Evolutionary conservation across 768 basidiomycete species (phyloP), one percentile per base, ranked within the genome.

Genomic region (Boletales sp.): DNA sequence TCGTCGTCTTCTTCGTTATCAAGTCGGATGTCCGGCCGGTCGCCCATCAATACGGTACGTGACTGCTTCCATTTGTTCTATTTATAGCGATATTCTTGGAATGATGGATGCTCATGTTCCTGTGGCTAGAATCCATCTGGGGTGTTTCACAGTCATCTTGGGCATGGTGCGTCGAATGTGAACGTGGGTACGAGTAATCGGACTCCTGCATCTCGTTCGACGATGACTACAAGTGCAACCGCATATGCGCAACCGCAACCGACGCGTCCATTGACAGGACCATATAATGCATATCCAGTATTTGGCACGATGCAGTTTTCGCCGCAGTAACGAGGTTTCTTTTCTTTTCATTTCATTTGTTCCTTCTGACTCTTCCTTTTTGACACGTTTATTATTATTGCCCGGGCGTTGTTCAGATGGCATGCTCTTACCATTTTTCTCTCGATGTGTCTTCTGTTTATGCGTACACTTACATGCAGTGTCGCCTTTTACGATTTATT

Each of bases 1-100:
- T 68, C 66, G 12, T 68, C 66, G 1, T 64, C 61, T 5, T 68
- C 66, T 4, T 68, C 66, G 13, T 48, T 65, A 38, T 70, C 66
- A 7, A 68, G 68, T 44, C 68, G 68, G 39, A 50, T 60, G 57
- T 65, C 66, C 14, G 62, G 64, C 34, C 51, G 62, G 47, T 68
- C 66, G 19, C 66, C 66, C 41, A 62, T 68, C 32, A 65, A 44
- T 13, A 10, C 54, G 51, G 65, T 70, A 33, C n/a, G 62, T 54
- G 13, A 36, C 19, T 40, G 30, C 39, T 30, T 36, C 38, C 17
- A 31, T 43, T 32, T 8, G 2, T 12, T 36, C 21, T 36, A 41
- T 51, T 38, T 46, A 46, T 56, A 13, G 10, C 18, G 8, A 14
- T 28, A 40, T 41, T 45, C 17, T 36, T 30, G 39, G 46, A 31